phyloP scores from a whole-genome alignment of 306 rosid genomes.

The Vigna trinervia region DNA sequence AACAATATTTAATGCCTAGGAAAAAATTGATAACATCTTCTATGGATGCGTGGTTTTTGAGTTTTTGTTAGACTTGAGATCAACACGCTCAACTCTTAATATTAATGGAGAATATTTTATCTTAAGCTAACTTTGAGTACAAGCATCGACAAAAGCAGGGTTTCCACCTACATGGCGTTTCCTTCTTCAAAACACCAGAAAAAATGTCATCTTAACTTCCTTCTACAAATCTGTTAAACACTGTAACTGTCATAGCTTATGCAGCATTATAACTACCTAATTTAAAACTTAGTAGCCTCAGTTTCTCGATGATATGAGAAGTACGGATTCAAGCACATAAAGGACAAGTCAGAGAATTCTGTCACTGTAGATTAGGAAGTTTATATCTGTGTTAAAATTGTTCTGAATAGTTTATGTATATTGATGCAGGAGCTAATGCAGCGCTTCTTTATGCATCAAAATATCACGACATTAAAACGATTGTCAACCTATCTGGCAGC shows the following conservation, averaged over 20 bases:
- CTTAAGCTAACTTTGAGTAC: not conserved
- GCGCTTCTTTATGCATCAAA: conserved; percentile 78
- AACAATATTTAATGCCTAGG: conserved; percentile 1
- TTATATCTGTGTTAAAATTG: conserved; percentile 17
- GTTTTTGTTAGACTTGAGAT: not conserved
- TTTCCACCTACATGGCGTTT: not conserved
- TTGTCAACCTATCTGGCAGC: conserved; percentile 79
- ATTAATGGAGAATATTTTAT: not conserved
- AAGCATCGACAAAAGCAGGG: not conserved
- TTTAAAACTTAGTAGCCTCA: not conserved
- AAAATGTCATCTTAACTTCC: not conserved
- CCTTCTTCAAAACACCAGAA: not conserved
- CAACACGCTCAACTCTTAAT: no score
- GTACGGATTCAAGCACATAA: not conserved
- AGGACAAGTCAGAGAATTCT: conserved; percentile 11
- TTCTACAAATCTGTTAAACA: not conserved
- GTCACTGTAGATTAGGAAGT: conserved; percentile 7
- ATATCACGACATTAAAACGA: conserved; percentile 60
- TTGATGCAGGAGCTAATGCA: conserved; percentile 68
- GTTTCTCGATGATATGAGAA: no score
- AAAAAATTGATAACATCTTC: conserved; percentile 3
- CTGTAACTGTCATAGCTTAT: not conserved
- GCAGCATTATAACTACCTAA: not conserved
- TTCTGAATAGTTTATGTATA: conserved; percentile 22
- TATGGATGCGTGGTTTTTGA: not conserved